Base-by-base conservation (phyloP, 2,329 filamentous ascomycete species). In the Aspergillus sp. region DNA sequence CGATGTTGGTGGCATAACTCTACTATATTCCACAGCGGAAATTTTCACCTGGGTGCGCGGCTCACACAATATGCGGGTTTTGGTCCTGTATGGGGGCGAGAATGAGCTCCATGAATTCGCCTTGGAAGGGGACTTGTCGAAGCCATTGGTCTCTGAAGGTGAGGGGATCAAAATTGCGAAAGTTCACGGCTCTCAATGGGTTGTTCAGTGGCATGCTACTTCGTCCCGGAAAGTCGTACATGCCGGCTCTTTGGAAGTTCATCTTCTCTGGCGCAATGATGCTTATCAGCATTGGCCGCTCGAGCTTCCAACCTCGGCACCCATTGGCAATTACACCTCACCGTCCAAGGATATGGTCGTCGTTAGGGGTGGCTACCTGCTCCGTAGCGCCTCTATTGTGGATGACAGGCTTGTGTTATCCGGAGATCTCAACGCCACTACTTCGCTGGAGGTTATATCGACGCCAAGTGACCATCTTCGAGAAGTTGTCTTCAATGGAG, bases 1-100 rank as follows among this genome's bases (percentile, higher is more conserved):
- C 46, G 52, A 64, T 20, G 20, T 70, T n/a, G 62, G 59, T 11
- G 59, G 55, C 2, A 57, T 52, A 9, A 64, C 55, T 19, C 44
- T 70, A 20, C 47, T 70, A 9, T 70, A 70, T 40, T 68, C 65
- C 1, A 60, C 64, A 5, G 67, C 66, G 2, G 67, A 70, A 26
- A 58, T 70, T 10, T 68, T 51, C 13, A 53, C 52, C 13, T 59
- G 56, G 54, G 50, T 51, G 24, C 35, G 35, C 16, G 33, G 24
- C 9, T 7, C 47, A 3, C 35, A 42, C 4, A n/a, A 7, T 2
- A 50, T 49, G 16, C 16, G 16, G 1, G 57, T 67, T 2, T 49
- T 69, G 2, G 47, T 70, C 6, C 32, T 71, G 1, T 68, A 70
- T 43, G 67, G 68, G 13, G 62, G 59, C 6, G 51, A 52, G 7